Conservation (phyloP, 1,284 basidiomycete genomes). For the Naganishia cerealis region DNA sequence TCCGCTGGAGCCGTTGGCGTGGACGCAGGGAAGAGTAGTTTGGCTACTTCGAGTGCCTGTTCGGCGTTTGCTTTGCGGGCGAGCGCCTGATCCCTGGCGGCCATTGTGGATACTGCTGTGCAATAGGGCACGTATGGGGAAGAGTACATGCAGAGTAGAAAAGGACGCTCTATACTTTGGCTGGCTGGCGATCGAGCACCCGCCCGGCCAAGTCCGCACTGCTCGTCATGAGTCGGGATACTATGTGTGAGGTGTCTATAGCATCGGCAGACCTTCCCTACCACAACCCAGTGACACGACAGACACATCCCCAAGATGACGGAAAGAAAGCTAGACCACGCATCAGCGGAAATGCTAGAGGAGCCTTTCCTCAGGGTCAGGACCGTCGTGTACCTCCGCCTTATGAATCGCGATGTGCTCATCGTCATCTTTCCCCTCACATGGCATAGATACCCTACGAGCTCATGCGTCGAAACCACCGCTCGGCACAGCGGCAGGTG, state of each 20-base stretch:
- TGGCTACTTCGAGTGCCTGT: background rate
- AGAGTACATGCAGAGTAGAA: background rate
- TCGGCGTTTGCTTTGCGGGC: background rate
- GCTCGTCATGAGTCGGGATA: background rate
- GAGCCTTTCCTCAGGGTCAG: slow-evolving; percentile 34
- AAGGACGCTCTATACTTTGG: background rate
- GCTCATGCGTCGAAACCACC: slow-evolving; percentile 51
- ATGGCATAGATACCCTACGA: slow-evolving; percentile 51
- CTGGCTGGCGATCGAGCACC: background rate
- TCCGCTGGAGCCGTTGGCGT: slow-evolving; percentile 3
- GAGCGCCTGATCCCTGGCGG: background rate
- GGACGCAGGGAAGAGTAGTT: slow-evolving; percentile 20
- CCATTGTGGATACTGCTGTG: background rate
- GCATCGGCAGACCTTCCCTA: background rate
- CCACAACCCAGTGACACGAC: background rate
- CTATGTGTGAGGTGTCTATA: background rate
- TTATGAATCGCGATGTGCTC: background rate
- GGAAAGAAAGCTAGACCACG: slow-evolving; percentile 32
- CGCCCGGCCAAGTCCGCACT: background rate
- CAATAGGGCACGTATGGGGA: background rate
- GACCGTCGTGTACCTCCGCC: too few species aligned
- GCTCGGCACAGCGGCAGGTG: slow-evolving; percentile 53
- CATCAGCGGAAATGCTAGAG: slow-evolving; percentile 35
- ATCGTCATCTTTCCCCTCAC: background rate
- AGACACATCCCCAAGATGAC: background rate